A percentile compares a stretch with the other conserved stretches of the same genome.
These are phyloP conservation scores for Ustilago shanxiensis DNA, from an alignment of 1,284 basidiomycete genomes.

Conservation along the genomic window DNA sequence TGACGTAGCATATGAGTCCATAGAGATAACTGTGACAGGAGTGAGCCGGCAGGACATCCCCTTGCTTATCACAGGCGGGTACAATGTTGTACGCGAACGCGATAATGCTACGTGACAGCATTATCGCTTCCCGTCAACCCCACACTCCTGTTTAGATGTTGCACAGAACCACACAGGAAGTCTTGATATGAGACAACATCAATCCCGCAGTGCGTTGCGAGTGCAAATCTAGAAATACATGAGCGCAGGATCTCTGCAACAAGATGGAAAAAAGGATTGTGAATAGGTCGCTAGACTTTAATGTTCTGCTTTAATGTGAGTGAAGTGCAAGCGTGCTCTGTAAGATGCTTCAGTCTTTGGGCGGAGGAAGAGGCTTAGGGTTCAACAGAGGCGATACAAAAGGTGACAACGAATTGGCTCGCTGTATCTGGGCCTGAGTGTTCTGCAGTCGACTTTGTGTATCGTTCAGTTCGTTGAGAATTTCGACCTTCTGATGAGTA, in stretches of 20 bases:
- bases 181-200: background rate
- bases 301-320: background rate
- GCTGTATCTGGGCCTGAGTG: conserved; percentile 33
- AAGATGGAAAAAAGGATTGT: background rate
- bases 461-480: conserved; percentile 57
- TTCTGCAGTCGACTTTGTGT: conserved; percentile 33
- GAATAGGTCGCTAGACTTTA: background rate
- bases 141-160: background rate
- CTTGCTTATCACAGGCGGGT: background rate
- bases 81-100: background rate
- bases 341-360: conserved; percentile 14
- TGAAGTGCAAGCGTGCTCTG: background rate
- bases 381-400: conserved; percentile 14
- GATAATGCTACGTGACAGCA: background rate
- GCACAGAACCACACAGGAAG: background rate
- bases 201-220: background rate
- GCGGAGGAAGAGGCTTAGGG: conserved; percentile 15
- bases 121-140: background rate
- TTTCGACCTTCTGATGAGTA: conserved; percentile 43
- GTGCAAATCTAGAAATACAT: conserved; percentile 13
- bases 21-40: background rate
- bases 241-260: background rate
- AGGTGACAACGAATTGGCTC: conserved; percentile 19
- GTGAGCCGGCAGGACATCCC: background rate
- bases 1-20: background rate